Evolutionary conservation across 179 eudicot genomes (phyloP).

Genomic region (Sideroxylon spinosum): DNA sequence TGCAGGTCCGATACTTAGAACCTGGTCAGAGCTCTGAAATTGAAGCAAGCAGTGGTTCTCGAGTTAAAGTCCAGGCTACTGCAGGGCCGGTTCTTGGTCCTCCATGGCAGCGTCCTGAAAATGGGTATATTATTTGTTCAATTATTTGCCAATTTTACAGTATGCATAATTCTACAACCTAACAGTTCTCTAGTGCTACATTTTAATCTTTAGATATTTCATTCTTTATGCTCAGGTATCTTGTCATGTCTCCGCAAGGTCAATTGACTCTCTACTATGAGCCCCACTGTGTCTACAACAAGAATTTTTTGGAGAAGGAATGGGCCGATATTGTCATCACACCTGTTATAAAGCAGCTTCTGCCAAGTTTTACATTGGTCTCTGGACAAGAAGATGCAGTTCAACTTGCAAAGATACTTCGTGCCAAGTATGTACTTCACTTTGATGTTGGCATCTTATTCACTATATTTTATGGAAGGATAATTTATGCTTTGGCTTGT

Average conservation of each 20-base stretch:
- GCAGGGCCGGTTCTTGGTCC: conserved; percentile 96
- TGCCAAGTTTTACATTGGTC: conserved; percentile 70
- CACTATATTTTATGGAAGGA: neutral
- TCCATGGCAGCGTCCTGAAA: conserved; percentile 99
- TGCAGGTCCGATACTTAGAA: conserved; percentile 72
- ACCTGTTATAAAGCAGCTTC: conserved; percentile 80
- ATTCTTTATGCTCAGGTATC: conserved; percentile 43
- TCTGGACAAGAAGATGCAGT: conserved; percentile 99
- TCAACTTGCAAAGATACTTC: conserved; percentile 67
- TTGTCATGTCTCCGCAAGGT: conserved; percentile 55
- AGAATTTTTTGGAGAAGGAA: conserved; percentile 46
- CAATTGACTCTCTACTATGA: conserved; percentile 68
- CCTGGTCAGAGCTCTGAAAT: conserved; percentile 75
- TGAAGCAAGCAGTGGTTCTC: conserved; percentile 47
- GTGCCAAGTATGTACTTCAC: conserved; percentile 51
- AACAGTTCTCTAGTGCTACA: neutral
- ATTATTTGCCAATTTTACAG: neutral
- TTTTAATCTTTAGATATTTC: neutral
- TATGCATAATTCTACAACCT: neutral
- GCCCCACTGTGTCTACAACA: conserved; percentile 86
- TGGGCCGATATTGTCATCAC: conserved; percentile 83
- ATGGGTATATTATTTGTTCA: conserved; percentile 48
- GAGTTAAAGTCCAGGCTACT: conserved; percentile 57
- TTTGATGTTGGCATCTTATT: neutral
- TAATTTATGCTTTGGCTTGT: neutral